A percentile compares a stretch with the other conserved stretches of the same genome.
Evolutionary conservation across 2,329 filamentous ascomycete genomes (phyloP).

Genomic region (Rhynchosporium graminicola): DNA sequence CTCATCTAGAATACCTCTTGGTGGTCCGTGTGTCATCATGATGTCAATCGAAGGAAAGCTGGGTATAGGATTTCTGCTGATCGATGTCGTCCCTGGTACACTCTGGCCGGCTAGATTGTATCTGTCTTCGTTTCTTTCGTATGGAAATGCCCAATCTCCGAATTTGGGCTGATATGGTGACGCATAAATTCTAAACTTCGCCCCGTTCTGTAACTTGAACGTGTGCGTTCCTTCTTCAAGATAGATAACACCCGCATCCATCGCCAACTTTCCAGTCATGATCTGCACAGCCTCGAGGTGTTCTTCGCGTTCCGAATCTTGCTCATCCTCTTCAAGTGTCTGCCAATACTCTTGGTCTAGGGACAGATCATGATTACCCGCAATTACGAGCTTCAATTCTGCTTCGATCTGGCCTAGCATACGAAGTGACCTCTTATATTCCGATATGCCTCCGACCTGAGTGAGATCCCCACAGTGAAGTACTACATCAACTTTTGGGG

Average conservation of each 20-base stretch:
- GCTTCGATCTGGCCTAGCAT: constrained; percentile 46
- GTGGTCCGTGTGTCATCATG: constrained; percentile 62
- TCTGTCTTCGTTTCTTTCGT: constrained; percentile 34
- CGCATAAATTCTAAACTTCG: constrained; percentile 38
- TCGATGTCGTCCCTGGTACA: constrained; percentile 21
- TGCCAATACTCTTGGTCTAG: constrained; percentile 45
- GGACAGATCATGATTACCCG: constrained; percentile 63
- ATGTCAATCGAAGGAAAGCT: constrained; percentile 47
- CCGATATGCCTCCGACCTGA: constrained; percentile 34
- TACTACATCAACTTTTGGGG: constrained; percentile 40
- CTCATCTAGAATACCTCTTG: constrained; percentile 50
- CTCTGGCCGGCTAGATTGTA: constrained; percentile 31
- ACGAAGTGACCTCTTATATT: constrained; percentile 37
- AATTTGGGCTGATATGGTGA: constrained; percentile 41
- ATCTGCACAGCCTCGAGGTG: constrained; percentile 24
- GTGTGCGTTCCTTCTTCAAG: constrained; percentile 39
- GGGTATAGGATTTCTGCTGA: constrained; percentile 11
- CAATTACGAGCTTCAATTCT: constrained; percentile 60
- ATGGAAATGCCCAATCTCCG: constrained; percentile 39
- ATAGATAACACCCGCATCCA: constrained; percentile 36
- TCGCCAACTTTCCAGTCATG: constrained; percentile 20
- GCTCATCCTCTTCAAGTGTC: not conserved
- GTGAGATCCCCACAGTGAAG: constrained; percentile 46
- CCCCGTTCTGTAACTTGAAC: constrained; percentile 39
- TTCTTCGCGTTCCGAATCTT: constrained; percentile 12